Percentiles rank a stretch among this genome's conserved stretches.
Evolutionary conservation across 176 grass and related monocot genomes (phyloP).

Genomic region (Cenchrus americanus): DNA sequence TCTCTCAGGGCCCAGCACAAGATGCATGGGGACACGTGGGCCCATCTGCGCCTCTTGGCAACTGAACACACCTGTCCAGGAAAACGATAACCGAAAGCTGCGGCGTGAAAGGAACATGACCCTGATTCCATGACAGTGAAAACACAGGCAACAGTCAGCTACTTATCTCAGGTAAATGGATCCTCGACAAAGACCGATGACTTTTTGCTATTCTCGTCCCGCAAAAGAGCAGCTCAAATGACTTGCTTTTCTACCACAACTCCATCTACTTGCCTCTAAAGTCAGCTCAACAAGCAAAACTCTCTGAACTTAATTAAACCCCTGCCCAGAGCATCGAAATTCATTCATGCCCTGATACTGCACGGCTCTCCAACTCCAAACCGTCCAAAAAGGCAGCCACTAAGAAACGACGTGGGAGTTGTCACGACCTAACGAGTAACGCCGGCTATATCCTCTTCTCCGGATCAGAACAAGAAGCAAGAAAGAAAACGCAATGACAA

Average conservation of each 20-base stretch:
- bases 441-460: conserved; percentile 25
- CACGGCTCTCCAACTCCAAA: not conserved
- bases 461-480: not conserved
- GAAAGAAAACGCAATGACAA: conserved; percentile 3
- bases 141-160: not conserved
- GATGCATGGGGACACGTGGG: conserved; percentile 39
- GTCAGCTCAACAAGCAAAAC: not conserved
- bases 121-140: conserved; percentile 7
- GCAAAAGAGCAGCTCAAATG: conserved; percentile 13
- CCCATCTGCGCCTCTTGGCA: conserved; percentile 22
- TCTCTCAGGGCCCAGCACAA: conserved; percentile 30
- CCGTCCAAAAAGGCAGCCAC: not conserved
- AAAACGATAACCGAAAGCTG: conserved; percentile 45
- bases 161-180: conserved; percentile 1
- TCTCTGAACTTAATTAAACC: not conserved
- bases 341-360: not conserved
- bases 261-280: not conserved
- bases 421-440: conserved; percentile 27
- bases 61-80: conserved; percentile 27
- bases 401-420: not conserved
- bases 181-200: not conserved
- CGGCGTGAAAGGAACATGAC: conserved; percentile 39
- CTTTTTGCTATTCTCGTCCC: not conserved
- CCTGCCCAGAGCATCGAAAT: not conserved
- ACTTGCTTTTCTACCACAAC: not conserved